Evolutionary conservation across 2,329 filamentous ascomycete species (phyloP), one percentile per base, ranked within the genome.

Genomic region (Alternaria consortialis): DNA sequence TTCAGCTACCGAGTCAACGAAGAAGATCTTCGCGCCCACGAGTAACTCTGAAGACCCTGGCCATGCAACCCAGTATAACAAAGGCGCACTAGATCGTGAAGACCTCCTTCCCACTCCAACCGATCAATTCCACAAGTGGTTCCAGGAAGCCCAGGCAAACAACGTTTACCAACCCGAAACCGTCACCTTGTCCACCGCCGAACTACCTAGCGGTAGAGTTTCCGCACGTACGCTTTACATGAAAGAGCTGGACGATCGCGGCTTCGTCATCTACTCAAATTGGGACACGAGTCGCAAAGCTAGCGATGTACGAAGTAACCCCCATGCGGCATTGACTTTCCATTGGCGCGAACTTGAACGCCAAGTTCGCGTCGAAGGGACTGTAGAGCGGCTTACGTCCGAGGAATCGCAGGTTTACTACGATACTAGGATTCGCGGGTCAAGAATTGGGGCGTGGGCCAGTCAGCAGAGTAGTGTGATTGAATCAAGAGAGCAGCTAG

Each of bases 261-360:
- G 94, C 15, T 99, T 96, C 80, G 93, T 98, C 43, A 85, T 99
- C 50, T 99, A 98, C 84, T 91, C 88, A 74, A 99, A 99, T 80
- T 94, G 94, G 83, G 93, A 88, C 62, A 95, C 91, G 0, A 92
- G 88, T 60, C 81, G 85, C 29, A 88, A 89, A 82, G 87, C 89
- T 0, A 74, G 80, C 51, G 92, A 97, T 76, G 81, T 95, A 7
- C 84, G 82, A 23, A 84, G 80, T 4, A 99, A 98, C 79, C 86
- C 87, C 29, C 90, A 91, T 81, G 94, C 92, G 0, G 88, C 89
- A 48, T 83, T 99, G 71, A 93, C 92, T 5, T 99, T 99, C 78
- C 93, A 90, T 88, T 99, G 95, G 95, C 87, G 89, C 68, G 84
- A 88, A 55, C 79, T 95, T 61, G 94, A 99, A 83, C 84, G 94